These are phyloP conservation scores for Cladosporium sphaerospermum DNA, from an alignment of 2,329 filamentous ascomycete genomes.

Conservation along the genomic window DNA sequence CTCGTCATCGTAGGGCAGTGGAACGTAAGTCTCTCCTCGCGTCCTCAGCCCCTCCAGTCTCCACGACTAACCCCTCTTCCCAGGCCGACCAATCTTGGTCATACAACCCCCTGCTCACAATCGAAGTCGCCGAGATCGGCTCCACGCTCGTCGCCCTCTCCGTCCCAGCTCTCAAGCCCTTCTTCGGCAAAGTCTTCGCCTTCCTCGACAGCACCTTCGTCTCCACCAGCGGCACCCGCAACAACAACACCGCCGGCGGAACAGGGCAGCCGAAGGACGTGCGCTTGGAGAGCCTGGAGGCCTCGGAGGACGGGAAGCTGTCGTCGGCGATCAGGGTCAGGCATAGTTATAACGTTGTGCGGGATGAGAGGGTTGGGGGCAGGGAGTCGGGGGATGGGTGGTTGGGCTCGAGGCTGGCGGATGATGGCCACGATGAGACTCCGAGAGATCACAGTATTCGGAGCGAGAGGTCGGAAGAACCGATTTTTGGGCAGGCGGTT, in stretches of 20 bases:
- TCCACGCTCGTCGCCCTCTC: conserved; percentile 47
- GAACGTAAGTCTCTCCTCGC: background rate
- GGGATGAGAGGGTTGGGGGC: background rate
- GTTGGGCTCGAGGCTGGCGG: background rate
- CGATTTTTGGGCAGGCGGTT: background rate
- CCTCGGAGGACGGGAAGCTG: background rate
- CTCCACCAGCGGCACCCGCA: too few relatives aligned
- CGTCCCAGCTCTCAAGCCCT: conserved; percentile 45
- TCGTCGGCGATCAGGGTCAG: background rate
- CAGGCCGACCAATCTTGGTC: conserved; percentile 44
- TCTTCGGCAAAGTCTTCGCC: conserved; percentile 16
- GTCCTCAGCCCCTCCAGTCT: too few relatives aligned
- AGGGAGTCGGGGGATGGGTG: background rate
- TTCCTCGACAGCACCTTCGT: conserved; percentile 12
- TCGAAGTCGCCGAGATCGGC: conserved; percentile 48
- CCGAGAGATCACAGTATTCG: background rate
- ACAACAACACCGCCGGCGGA: too few relatives aligned
- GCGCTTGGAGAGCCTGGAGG: background rate
- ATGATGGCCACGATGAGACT: too few relatives aligned
- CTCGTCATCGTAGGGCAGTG: conserved; percentile 46
- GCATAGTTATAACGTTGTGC: background rate
- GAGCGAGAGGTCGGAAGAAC: conserved; percentile 1
- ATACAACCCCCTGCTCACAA: conserved; percentile 46
- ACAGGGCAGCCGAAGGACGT: background rate
- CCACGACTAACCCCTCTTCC: background rate